phyloP scores from a whole-genome alignment of 768 basidiomycete species.

The Naematelia encephala region DNA sequence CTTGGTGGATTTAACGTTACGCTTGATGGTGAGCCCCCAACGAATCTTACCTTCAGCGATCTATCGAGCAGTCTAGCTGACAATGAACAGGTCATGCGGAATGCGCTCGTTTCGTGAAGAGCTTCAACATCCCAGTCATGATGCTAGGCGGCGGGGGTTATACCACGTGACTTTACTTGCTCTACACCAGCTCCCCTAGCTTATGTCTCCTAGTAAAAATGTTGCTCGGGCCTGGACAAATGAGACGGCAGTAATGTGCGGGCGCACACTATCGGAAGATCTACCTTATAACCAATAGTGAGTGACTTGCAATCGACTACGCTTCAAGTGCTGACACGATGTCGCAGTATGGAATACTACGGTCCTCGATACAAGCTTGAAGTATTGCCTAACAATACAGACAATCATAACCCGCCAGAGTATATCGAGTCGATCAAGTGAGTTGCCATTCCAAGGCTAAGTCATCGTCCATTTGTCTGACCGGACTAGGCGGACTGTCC shows the following conservation, averaged over 20 bases:
- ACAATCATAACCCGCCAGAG: slow-evolving; percentile 80
- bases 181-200: neutral
- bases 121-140: slow-evolving; percentile 78
- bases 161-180: slow-evolving; percentile 59
- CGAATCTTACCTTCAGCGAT: neutral
- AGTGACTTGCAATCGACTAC: slow-evolving; percentile 10
- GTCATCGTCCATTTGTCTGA: slow-evolving; percentile 7
- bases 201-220: slow-evolving; percentile 61
- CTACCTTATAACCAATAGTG: slow-evolving; percentile 52
- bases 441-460: slow-evolving; percentile 35
- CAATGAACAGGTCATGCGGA: slow-evolving; percentile 70
- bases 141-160: slow-evolving; percentile 95
- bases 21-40: slow-evolving; percentile 69
- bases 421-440: slow-evolving; percentile 77
- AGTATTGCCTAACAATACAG: slow-evolving; percentile 88
- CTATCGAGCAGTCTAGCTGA: slow-evolving; percentile 7
- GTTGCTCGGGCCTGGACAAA: slow-evolving; percentile 93
- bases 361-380: slow-evolving; percentile 91
- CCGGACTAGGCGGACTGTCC: slow-evolving; percentile 54
- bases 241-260: slow-evolving; percentile 94
- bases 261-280: slow-evolving; percentile 61
- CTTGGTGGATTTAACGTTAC: slow-evolving; percentile 93
- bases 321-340: neutral
- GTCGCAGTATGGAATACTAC: slow-evolving; percentile 91
- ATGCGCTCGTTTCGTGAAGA: slow-evolving; percentile 80